These are phyloP conservation scores for Quercus phellos DNA, from an alignment of 331 rosid species.

Conservation along the genomic window DNA sequence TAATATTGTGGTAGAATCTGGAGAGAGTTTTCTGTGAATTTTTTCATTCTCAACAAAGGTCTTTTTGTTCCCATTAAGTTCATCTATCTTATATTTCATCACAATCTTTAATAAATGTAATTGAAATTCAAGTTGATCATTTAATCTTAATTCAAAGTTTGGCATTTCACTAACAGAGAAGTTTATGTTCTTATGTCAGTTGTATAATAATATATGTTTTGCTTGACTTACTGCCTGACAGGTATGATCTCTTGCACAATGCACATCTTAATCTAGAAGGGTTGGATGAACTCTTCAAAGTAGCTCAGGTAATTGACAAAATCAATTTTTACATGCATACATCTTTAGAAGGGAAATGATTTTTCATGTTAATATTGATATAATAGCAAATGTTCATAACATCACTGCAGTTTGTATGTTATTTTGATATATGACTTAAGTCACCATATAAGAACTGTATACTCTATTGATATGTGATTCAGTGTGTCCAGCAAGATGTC, in stretches of 20 bases:
- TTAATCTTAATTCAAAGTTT: not conserved
- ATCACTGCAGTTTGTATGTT: not conserved
- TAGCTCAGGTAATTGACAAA: constrained; percentile 71
- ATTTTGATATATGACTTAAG: no score
- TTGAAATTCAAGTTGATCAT: not conserved
- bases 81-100: not conserved
- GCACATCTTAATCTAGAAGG: constrained; percentile 94
- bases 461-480: no score
- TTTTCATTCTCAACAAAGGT: not conserved
- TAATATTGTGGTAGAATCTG: not conserved
- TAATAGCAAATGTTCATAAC: not conserved
- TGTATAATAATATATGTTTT: not conserved
- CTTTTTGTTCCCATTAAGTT: not conserved
- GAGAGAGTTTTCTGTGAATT: not conserved
- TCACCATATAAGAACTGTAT: no score
- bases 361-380: not conserved
- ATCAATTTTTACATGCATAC: not conserved
- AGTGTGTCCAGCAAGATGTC: no score
- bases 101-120: not conserved
- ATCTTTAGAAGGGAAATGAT: not conserved
- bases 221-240: constrained; percentile 35
- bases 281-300: constrained; percentile 85
- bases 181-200: not conserved
- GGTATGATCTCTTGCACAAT: constrained; percentile 96
- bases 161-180: not conserved